phyloP scores from a whole-genome alignment of 805 yeast species.

The Wickerhamomyces alni region DNA sequence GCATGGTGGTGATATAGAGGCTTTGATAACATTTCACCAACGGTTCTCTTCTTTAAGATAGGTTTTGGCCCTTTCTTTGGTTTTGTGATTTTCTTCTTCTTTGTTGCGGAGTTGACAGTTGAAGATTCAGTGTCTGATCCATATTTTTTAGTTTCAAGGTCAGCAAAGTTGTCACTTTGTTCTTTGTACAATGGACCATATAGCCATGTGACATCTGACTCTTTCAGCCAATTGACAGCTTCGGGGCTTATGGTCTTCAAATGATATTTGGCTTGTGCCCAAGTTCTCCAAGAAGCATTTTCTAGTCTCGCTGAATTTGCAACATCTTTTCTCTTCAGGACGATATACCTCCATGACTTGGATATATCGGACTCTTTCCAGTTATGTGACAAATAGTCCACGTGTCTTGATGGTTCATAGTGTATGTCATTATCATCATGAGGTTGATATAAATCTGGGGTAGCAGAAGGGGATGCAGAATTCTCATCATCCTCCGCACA shows the following conservation, averaged over 20 bases:
- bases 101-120: constrained; percentile 15
- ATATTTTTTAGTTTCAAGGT: constrained; percentile 24
- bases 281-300: constrained; percentile 95
- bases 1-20: constrained; percentile 26
- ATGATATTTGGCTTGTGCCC: constrained; percentile 87
- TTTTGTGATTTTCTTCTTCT: constrained; percentile 14
- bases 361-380: constrained; percentile 95
- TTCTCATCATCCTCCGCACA: constrained; percentile 9
- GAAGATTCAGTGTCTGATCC: constrained; percentile 35
- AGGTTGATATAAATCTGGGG: constrained; percentile 19
- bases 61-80: constrained; percentile 52
- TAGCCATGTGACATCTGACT: constrained; percentile 95
- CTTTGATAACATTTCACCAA: constrained; percentile 73
- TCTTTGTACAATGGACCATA: constrained; percentile 67
- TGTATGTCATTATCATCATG: constrained; percentile 82
- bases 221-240: constrained; percentile 92
- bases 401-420: constrained; percentile 82
- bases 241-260: constrained; percentile 84
- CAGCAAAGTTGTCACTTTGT: constrained; percentile 6
- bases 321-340: constrained; percentile 72
- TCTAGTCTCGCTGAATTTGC: constrained; percentile 79
- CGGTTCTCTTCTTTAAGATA: constrained; percentile 80
- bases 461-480: constrained; percentile 30
- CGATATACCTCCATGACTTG: constrained; percentile 93
- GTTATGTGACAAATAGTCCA: constrained; percentile 89